Conservation (phyloP, 2,329 filamentous ascomycete species). For the Hypoxylon sp. region DNA sequence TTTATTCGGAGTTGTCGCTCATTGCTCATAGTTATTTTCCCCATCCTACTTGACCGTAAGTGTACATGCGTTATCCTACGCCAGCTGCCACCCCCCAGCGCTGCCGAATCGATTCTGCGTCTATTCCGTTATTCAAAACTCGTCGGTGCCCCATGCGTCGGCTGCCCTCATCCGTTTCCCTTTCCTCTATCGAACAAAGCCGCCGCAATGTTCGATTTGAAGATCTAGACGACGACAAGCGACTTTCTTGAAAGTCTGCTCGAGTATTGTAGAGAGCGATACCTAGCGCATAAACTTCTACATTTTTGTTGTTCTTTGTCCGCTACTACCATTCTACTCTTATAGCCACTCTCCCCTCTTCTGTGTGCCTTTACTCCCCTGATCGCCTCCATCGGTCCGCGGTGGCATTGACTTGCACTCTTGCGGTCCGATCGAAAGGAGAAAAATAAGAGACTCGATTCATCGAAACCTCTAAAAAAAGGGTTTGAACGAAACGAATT, state of each 20-base stretch:
- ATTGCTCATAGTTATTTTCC: constrained; percentile 21
- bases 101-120: constrained; percentile 34
- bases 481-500: constrained; percentile 36
- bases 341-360: constrained; percentile 28
- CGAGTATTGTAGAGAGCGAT: constrained; percentile 50
- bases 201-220: constrained; percentile 67
- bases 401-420: constrained; percentile 67
- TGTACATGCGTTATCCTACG: constrained; percentile 15
- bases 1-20: constrained; percentile 26
- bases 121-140: constrained; percentile 53
- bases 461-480: constrained; percentile 18
- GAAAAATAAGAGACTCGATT: constrained; percentile 21
- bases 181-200: constrained; percentile 63
- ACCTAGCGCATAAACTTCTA: constrained; percentile 32
- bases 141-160: constrained; percentile 51
- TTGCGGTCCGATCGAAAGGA: constrained; percentile 54
- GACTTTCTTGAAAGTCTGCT: constrained; percentile 67
- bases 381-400: constrained; percentile 49
- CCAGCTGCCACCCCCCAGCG: constrained; percentile 30
- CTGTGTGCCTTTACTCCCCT: constrained; percentile 14
- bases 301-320: constrained; percentile 8
- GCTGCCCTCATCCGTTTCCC: constrained; percentile 53
- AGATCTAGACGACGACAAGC: constrained; percentile 66
- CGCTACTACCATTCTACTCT: constrained; percentile 48
- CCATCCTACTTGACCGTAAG: constrained; percentile 27